phyloP scores from a whole-genome alignment of 495 filamentous ascomycete species.

The Talaromyces liani region DNA sequence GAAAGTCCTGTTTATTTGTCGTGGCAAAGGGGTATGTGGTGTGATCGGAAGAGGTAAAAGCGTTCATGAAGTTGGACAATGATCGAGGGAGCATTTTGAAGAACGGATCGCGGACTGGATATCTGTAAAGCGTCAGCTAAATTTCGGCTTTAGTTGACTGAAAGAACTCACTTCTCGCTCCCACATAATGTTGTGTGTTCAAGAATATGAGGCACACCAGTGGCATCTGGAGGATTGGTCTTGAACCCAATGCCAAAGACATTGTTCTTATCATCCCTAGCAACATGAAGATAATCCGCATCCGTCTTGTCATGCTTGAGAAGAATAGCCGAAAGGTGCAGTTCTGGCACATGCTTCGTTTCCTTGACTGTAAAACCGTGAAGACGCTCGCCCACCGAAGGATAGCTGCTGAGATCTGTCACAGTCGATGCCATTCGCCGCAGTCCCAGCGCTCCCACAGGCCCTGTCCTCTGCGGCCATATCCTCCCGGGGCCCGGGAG shows the following conservation, averaged over 20 bases:
- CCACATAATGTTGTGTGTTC: slow-evolving; percentile 96
- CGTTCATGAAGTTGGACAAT: slow-evolving; percentile 98
- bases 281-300: slow-evolving; percentile 92
- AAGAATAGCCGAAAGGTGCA: slow-evolving; percentile 85
- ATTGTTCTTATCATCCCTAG: slow-evolving; percentile 93
- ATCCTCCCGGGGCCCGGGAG: neutral
- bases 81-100: slow-evolving; percentile 99
- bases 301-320: slow-evolving; percentile 88
- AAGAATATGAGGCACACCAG: slow-evolving; percentile 92
- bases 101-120: slow-evolving; percentile 94
- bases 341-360: slow-evolving; percentile 84
- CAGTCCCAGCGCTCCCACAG: slow-evolving; percentile 2
- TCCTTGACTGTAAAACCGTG: slow-evolving; percentile 89
- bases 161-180: slow-evolving; percentile 70
- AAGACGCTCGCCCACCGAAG: slow-evolving; percentile 71
- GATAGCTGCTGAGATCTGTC: slow-evolving; percentile 63
- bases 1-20: slow-evolving; percentile 92
- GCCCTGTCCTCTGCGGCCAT: neutral
- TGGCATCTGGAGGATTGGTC: slow-evolving; percentile 95
- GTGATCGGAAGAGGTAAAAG: slow-evolving; percentile 91
- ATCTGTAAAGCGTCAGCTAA: slow-evolving; percentile 42
- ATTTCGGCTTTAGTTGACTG: slow-evolving; percentile 12
- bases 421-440: slow-evolving; percentile 55
- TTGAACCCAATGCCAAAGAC: slow-evolving; percentile 99
- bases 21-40: slow-evolving; percentile 98